Evolutionary conservation across 2,329 filamentous ascomycete genomes (phyloP), one percentile per base, ranked within the genome.

Genomic region (Fusarium sp.): DNA sequence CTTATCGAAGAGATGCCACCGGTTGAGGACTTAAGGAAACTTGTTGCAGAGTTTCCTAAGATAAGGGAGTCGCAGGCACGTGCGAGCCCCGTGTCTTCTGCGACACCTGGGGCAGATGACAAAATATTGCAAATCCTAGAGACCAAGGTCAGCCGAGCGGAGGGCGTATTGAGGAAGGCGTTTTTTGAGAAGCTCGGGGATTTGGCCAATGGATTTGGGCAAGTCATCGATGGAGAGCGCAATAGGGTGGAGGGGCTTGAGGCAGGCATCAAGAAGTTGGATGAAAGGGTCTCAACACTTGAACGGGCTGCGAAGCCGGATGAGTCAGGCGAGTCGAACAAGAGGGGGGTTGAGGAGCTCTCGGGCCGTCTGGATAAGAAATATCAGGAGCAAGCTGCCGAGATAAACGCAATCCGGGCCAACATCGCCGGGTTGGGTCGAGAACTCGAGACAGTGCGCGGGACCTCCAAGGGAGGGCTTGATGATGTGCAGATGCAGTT

Each of bases 401-500:
- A 77, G 31, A 47, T 52, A n/a, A 37, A 34, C 5, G 35, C 47
- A 14, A 54, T 65, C 13, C 73, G 62, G 38, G 34, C 40, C 11
- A 40, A 47, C 10, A 20, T 76, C 9, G 24, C 60, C 18, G 22
- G 35, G 3, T 22, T 76, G 13, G 35, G 38, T 9, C 59, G 40
- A 27, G 62, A 62, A 7, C 18, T 69, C 14, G 69, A 75, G 2
- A 45, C 42, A 7, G 60, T 45, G 9, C 64, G 61, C 38, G 79
- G 70, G 57, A 70, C 74, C 11, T 79, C 75, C 29, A 61, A 82
- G 8, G 71, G 80, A 22, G 60, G 68, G 38, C 74, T 80, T 20
- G 78, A 82, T 0, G 76, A 78, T 6, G 71, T 87, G 7, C 80
- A 82, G 18, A 76, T 83, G 42, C 78, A 84, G 54, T 35, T 87